These are phyloP conservation scores for Ceratocystis huliohia DNA, from an alignment of 2,329 filamentous ascomycete genomes.

Conservation along the genomic window DNA sequence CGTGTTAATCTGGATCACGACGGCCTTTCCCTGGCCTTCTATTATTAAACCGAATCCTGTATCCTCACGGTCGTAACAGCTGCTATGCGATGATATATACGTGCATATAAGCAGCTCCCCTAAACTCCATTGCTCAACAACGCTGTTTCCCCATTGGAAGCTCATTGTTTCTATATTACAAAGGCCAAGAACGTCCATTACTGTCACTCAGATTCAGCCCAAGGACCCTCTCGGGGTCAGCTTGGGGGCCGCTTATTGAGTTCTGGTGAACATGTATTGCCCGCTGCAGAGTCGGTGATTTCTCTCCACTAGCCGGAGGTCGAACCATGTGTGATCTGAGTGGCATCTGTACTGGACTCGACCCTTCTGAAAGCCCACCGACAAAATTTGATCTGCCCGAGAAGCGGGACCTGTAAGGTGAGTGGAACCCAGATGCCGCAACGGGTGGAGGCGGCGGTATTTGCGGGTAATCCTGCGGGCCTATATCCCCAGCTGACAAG, in stretches of 20 bases:
- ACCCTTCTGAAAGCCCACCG: conserved; percentile 9
- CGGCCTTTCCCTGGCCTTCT: background rate
- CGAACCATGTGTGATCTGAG: conserved; percentile 1
- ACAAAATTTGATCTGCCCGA: conserved; percentile 15
- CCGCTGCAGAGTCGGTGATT: conserved; percentile 7
- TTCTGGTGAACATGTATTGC: conserved; percentile 1
- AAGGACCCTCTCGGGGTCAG: background rate
- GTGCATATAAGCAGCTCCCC: background rate
- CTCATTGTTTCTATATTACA: background rate
- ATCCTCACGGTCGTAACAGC: background rate
- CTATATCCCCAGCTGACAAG: background rate
- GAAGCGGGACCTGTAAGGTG: conserved; percentile 16
- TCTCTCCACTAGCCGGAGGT: background rate
- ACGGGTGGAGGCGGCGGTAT: conserved; percentile 2
- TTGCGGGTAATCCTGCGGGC: background rate
- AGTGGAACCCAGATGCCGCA: conserved; percentile 3
- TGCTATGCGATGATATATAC: background rate
- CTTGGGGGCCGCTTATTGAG: background rate
- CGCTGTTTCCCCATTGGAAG: background rate
- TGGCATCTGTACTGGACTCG: background rate
- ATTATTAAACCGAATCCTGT: background rate
- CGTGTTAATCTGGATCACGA: background rate
- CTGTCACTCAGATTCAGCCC: background rate
- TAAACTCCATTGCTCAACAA: background rate
- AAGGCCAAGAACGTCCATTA: background rate